Conservation (phyloP, 2,329 filamentous ascomycete species). For the Tolypocladium cylindrosporum region DNA sequence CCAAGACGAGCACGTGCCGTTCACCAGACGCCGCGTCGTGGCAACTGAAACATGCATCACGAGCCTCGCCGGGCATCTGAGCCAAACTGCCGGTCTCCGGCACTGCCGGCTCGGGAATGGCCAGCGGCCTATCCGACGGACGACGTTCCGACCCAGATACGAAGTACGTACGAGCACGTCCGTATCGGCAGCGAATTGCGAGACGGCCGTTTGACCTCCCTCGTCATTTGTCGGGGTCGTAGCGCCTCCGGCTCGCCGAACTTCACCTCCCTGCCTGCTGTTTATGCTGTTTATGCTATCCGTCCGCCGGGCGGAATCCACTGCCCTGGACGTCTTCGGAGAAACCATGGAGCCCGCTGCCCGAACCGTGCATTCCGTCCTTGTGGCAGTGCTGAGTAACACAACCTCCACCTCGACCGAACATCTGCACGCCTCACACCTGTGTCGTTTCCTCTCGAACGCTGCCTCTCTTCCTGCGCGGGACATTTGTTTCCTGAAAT, state of each 20-base stretch:
- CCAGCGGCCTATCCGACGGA: neutral
- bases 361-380: neutral
- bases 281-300: neutral
- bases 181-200: neutral
- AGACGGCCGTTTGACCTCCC: neutral
- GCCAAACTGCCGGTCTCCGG: neutral
- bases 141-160: neutral
- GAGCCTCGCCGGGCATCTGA: neutral
- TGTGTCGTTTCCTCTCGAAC: neutral
- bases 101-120: neutral
- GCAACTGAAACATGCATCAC: neutral
- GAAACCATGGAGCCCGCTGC: neutral
- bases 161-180: too few relatives aligned
- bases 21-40: neutral
- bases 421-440: neutral
- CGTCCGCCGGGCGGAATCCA: neutral
- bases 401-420: neutral
- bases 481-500: neutral
- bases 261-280: neutral
- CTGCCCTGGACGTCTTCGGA: neutral
- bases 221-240: neutral
- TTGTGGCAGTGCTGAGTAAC: neutral
- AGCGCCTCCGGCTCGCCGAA: neutral
- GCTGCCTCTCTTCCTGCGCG: neutral
- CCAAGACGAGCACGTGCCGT: too few relatives aligned